Percentiles rank a stretch among this genome's conserved stretches.
Evolutionary conservation across 805 yeast genomes (phyloP).

Genomic region (Lipomyces kockii): DNA sequence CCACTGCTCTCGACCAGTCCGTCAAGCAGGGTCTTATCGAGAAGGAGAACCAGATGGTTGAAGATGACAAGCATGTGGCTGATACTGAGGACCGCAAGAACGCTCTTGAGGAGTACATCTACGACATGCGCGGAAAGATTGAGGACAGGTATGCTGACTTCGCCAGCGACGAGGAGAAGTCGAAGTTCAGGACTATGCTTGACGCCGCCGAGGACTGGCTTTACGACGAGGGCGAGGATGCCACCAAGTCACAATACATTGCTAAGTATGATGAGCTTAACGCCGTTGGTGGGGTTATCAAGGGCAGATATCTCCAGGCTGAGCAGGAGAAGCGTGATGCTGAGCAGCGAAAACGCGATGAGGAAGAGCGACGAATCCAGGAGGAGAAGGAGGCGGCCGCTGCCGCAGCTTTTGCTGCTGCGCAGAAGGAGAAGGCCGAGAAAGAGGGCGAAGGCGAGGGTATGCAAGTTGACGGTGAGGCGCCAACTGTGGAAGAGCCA

Average conservation of each 20-base stretch:
- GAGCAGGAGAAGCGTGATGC: conserved; percentile 89
- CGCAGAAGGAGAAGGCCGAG: conserved; percentile 15
- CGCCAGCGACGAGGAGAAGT: conserved; percentile 90
- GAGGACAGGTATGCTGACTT: conserved; percentile 88
- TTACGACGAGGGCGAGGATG: conserved; percentile 95
- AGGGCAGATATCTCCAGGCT: conserved; percentile 92
- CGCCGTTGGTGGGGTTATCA: conserved; percentile 89
- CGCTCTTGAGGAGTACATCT: conserved; percentile 97
- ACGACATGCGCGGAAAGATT: conserved; percentile 94
- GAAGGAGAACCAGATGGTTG: conserved; percentile 79
- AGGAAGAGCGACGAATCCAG: conserved; percentile 80
- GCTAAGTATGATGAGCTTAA: conserved; percentile 98
- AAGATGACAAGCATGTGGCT: conserved; percentile 94
- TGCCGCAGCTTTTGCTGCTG: conserved; percentile 45
- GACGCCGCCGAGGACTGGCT: conserved; percentile 96
- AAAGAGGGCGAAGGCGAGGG: conserved; percentile 10
- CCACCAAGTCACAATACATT: conserved; percentile 93
- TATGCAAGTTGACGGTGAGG: conserved; percentile 17
- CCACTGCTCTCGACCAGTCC: conserved; percentile 62
- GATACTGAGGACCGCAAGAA: conserved; percentile 99
- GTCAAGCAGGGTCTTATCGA: conserved; percentile 70
- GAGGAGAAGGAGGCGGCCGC: conserved; percentile 70
- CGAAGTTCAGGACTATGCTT: conserved; percentile 71
- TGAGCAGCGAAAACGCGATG: conserved; percentile 84
- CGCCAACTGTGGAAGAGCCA: conserved; percentile 12